These are phyloP conservation scores for Rehmannia glutinosa DNA, from an alignment of 257 asterid species.

Conservation along the genomic window DNA sequence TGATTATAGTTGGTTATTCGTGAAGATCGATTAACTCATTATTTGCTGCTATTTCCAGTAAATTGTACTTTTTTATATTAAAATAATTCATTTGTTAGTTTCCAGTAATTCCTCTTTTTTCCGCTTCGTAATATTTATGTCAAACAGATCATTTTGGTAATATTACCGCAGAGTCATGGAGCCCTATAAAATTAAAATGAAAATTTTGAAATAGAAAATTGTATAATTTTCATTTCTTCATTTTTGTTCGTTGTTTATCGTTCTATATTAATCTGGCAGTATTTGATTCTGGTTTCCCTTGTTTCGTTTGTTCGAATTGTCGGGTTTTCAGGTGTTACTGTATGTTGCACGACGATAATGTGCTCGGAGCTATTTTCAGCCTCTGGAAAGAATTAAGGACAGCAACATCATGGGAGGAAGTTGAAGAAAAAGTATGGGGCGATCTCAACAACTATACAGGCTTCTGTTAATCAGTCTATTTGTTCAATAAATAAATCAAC, in stretches of 20 bases:
- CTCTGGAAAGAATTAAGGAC: conserved; percentile 67
- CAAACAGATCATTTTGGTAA: too few species aligned
- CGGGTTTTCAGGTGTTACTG: conserved; percentile 67
- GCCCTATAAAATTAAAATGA: too few species aligned
- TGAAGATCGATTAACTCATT: background rate
- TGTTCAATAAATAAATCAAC: background rate
- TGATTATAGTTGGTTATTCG: background rate
- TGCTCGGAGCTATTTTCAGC: conserved; percentile 78
- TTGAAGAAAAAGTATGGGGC: conserved; percentile 89
- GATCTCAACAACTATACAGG: conserved; percentile 49
- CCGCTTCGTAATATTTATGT: too few species aligned
- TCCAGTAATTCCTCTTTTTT: background rate
- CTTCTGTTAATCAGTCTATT: conserved; percentile 12
- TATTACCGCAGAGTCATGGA: too few species aligned
- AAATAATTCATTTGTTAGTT: background rate
- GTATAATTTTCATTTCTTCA: background rate
- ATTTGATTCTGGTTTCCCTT: background rate
- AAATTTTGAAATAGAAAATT: too few species aligned
- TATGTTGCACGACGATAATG: conserved; percentile 79
- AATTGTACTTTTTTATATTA: background rate
- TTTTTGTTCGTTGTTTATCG: background rate
- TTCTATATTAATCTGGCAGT: background rate
- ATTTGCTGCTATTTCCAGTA: background rate
- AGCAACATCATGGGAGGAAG: conserved; percentile 88
- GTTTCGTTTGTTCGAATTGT: background rate